Evolutionary conservation across 129 eudicot genomes (phyloP), one percentile per base, ranked within the genome.

Genomic region (Flaveria trinervia): DNA sequence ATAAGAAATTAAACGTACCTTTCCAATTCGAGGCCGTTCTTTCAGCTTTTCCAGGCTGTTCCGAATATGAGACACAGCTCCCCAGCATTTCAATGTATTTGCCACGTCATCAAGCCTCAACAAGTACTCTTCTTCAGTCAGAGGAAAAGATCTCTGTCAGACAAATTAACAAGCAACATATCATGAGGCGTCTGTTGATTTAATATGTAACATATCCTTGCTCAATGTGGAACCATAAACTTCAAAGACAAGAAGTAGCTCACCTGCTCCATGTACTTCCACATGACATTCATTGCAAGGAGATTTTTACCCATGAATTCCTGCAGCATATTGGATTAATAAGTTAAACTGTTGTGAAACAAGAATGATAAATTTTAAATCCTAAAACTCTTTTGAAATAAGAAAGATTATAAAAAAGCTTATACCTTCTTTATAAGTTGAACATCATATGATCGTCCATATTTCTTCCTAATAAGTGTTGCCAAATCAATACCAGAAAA

Each of bases 81-180:
- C 97, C 97, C 97, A 95, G 66, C 99, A 95, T 83, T 85, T 94
- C 76, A 94, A 82, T 20, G 87, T 87, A 81, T 94, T 94, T 52
- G 99, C 99, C 72, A 94, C 97, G 45, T 94, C 99, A 84, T 94
- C 99, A 79, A 94, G 99, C 85, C 99, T 91, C 80, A 94, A 72
- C 56, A 94, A 78, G 80, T 94, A 94, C 82, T 94, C 99, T 82
- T 93, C 98, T 85, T 94, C 99, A 18, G 90, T 94, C 73, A 94
- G 76, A 13, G 99, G 99, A 75, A 94, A 94, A 28, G 99, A 94
- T 91, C 89, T 94, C 96, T 94, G 85, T 65, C 57, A 75, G 80
- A 70, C 54, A 60, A 77, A 70, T 26, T 30, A 18, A 57, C 50
- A 26, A 77, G 76, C 61, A 59, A 23, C 22, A 20, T 30, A 36